phyloP scores from a whole-genome alignment of 106 monocot genomes.

The Phalaenopsis aphrodite region DNA sequence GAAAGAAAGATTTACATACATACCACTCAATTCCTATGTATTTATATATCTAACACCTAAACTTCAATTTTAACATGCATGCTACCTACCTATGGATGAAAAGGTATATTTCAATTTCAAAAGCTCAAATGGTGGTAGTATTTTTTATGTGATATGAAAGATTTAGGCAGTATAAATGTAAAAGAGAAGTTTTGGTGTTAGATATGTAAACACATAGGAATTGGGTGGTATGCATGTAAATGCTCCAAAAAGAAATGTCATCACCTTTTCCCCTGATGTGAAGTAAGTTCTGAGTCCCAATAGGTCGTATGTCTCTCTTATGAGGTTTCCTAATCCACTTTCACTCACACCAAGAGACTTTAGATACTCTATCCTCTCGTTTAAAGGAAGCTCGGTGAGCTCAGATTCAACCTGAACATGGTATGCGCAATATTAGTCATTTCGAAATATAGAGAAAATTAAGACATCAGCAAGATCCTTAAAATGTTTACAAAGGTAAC shows the following conservation, averaged over 20 bases:
- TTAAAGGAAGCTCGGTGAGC: constrained; percentile 77
- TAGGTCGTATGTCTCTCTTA: constrained; percentile 84
- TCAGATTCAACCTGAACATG: constrained; percentile 78
- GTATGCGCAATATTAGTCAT: not conserved
- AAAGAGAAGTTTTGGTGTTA: too few species aligned
- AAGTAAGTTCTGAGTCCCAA: constrained; percentile 92
- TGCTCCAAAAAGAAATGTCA: not conserved
- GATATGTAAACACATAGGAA: too few species aligned
- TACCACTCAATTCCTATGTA: too few species aligned
- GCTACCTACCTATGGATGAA: too few species aligned
- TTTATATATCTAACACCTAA: too few species aligned
- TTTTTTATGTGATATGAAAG: too few species aligned
- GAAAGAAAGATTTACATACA: not conserved
- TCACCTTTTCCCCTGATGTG: constrained; percentile 95
- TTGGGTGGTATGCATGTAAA: too few species aligned
- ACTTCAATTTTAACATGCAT: too few species aligned
- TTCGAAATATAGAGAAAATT: not conserved
- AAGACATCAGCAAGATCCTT: not conserved
- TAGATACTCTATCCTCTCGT: constrained; percentile 81
- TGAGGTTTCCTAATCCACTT: constrained; percentile 94
- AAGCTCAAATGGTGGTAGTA: too few species aligned
- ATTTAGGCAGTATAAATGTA: too few species aligned
- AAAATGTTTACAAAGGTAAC: not conserved
- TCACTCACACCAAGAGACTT: constrained; percentile 84
- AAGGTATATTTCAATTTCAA: too few species aligned